Evolutionary conservation across 768 basidiomycete species (phyloP).

Genomic region (Tylopilus vinaceipallidus): DNA sequence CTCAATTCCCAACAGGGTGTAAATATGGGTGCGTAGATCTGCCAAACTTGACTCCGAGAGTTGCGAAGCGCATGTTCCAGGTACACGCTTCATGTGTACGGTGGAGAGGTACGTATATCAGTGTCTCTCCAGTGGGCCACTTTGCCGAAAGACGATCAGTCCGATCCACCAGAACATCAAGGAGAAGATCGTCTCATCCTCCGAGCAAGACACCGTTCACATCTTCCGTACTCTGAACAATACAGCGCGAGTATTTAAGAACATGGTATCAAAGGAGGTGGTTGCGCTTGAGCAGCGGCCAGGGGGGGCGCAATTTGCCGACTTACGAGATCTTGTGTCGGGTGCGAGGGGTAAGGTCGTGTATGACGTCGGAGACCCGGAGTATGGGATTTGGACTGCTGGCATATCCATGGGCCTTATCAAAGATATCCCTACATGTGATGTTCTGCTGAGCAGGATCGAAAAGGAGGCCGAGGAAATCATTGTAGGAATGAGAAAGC

Average conservation of each 20-base stretch:
- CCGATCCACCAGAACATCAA: slow-evolving; percentile 91
- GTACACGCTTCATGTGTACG: slow-evolving; percentile 92
- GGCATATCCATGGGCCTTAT: slow-evolving; percentile 70
- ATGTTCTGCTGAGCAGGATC: slow-evolving; percentile 62
- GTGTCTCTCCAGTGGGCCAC: background rate
- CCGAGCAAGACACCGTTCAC: slow-evolving; percentile 81
- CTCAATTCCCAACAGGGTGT: slow-evolving; percentile 71
- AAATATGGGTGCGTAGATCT: slow-evolving; percentile 61
- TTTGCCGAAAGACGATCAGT: slow-evolving; percentile 35
- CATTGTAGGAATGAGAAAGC: slow-evolving; percentile 45
- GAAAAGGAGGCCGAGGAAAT: slow-evolving; percentile 75
- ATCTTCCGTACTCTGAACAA: slow-evolving; percentile 88
- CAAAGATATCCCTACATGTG: slow-evolving; percentile 81
- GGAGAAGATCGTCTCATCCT: slow-evolving; percentile 79
- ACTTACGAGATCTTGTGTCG: slow-evolving; percentile 73
- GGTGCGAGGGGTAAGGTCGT: slow-evolving; percentile 69
- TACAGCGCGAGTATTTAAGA: slow-evolving; percentile 85
- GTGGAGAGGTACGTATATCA: slow-evolving; percentile 58
- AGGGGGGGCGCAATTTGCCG: slow-evolving; percentile 86
- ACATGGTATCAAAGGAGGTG: slow-evolving; percentile 79
- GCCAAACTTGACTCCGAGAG: background rate
- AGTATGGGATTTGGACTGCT: slow-evolving; percentile 85
- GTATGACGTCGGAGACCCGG: slow-evolving; percentile 81
- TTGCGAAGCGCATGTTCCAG: slow-evolving; percentile 15
- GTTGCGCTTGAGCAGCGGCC: slow-evolving; percentile 78